Evolutionary conservation across 2,329 filamentous ascomycete genomes (phyloP), one percentile per base, ranked within the genome.

Genomic region (Lomentospora prolificans): DNA sequence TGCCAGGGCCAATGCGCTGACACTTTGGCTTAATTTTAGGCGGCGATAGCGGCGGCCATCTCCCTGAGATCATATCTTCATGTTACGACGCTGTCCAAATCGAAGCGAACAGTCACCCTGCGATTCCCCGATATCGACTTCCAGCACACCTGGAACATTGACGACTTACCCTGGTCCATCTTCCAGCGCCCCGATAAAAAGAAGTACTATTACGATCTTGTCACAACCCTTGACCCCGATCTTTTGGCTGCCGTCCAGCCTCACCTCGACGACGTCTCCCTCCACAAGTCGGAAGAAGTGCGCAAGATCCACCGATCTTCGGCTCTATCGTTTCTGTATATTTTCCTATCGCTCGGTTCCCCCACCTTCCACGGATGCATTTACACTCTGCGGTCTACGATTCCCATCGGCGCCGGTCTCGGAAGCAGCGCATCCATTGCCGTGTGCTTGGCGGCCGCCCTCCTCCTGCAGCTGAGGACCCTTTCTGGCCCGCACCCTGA

Each of bases 21-120:
- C 33, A 53, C 12, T 39, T 52, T 28, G 50, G 39, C 52, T 53
- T 56, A 57, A 51, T 50, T 52, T 39, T 62, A 90, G 86, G 84
- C 90, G 62, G 92, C 94, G 57, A 92, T 99, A 70, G 94, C 94
- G 54, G 95, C 94, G 24, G 86, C 94, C 28, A 95, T 99, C 58
- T 96, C 94, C 27, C 80, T 99, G 27, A 87, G 94, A 63, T 97
- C 94, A 48, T 99, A 97, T 69, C 87, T 99, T 52, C 90, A 95
- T 64, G 92, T 97, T 67, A 96, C 91, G 14, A 89, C 92, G 12
- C 82, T 96, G 50, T 95, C 90, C 60, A 96, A 96, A 73, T 95
- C 90, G 44, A 88, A 87, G 67, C 85, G 90, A 58, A 96, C 87
- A 12, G 85, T 99, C 52, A 88, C 88, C 2, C 76, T 99, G 56